phyloP scores from a whole-genome alignment of 2,329 filamentous ascomycete species.

The Fusarium paranaense region DNA sequence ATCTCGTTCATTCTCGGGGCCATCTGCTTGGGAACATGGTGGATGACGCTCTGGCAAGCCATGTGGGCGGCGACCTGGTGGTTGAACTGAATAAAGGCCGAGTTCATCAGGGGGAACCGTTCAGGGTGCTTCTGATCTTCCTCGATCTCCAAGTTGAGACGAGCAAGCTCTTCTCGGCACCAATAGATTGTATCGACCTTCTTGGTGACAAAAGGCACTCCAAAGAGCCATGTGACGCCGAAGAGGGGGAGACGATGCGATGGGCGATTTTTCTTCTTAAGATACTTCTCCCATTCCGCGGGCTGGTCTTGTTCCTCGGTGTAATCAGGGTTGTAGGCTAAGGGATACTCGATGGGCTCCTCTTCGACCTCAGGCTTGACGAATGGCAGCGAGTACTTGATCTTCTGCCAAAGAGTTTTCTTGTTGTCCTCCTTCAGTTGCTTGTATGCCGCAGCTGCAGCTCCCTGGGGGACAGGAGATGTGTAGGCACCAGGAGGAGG shows the following conservation, averaged over 20 bases:
- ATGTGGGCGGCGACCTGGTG: slow-evolving; percentile 97
- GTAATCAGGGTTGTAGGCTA: slow-evolving; percentile 71
- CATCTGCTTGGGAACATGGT: slow-evolving; percentile 95
- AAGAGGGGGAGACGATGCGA: slow-evolving; percentile 80
- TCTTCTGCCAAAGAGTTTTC: slow-evolving; percentile 63
- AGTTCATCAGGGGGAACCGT: slow-evolving; percentile 91
- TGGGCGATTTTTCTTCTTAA: slow-evolving; percentile 84
- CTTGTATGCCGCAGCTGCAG: slow-evolving; percentile 53
- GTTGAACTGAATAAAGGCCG: slow-evolving; percentile 98
- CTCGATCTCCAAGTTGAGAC: slow-evolving; percentile 92
- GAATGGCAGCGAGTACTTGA: slow-evolving; percentile 64
- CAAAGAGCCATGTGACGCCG: slow-evolving; percentile 77
- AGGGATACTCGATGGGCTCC: slow-evolving; percentile 66
- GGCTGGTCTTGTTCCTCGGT: slow-evolving; percentile 68
- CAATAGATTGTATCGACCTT: slow-evolving; percentile 97
- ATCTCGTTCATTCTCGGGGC: slow-evolving; percentile 92
- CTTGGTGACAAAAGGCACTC: slow-evolving; percentile 81
- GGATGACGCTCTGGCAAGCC: slow-evolving; percentile 92
- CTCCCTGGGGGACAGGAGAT: slow-evolving; percentile 70
- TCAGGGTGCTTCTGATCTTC: slow-evolving; percentile 88
- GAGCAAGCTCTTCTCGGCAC: slow-evolving; percentile 86
- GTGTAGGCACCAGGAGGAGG: slow-evolving; percentile 70
- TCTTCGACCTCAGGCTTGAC: slow-evolving; percentile 55
- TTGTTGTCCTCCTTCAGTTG: slow-evolving; percentile 51
- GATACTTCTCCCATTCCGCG: slow-evolving; percentile 84